phyloP scores from a whole-genome alignment of 257 asterid species.

The Hygrophila difformis region DNA sequence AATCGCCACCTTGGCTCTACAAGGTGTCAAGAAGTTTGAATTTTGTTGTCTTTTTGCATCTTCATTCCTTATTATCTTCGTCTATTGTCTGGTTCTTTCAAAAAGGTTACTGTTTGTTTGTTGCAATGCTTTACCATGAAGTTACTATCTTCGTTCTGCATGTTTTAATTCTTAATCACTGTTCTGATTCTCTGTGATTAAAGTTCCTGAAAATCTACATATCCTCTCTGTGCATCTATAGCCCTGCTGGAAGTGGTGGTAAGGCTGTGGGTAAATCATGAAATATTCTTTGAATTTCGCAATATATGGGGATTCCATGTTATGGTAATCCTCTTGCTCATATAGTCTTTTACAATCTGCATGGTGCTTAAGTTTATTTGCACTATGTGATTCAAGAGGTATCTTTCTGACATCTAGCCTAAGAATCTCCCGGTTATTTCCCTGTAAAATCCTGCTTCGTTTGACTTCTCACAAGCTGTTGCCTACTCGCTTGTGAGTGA shows the following conservation, averaged over 20 bases:
- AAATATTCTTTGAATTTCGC: no score
- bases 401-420: neutral
- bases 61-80: neutral
- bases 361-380: neutral
- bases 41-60: neutral
- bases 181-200: neutral
- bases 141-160: neutral
- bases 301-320: neutral
- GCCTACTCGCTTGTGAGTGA: neutral
- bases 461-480: neutral
- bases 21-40: no score
- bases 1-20: conserved; percentile 91
- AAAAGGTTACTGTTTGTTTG: no score
- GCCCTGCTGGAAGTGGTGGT: neutral
- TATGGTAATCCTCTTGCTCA: neutral
- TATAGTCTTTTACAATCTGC: neutral
- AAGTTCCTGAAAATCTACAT: neutral
- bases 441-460: neutral
- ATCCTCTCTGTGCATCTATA: neutral
- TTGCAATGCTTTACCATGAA: neutral
- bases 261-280: no score
- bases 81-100: conserved; percentile 1
- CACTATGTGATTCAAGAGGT: neutral
- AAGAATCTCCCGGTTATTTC: neutral
- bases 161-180: neutral